Evolutionary conservation across 192 early-diverging fungal genomes (phyloP).

Genomic region (Coemansia sp.): DNA sequence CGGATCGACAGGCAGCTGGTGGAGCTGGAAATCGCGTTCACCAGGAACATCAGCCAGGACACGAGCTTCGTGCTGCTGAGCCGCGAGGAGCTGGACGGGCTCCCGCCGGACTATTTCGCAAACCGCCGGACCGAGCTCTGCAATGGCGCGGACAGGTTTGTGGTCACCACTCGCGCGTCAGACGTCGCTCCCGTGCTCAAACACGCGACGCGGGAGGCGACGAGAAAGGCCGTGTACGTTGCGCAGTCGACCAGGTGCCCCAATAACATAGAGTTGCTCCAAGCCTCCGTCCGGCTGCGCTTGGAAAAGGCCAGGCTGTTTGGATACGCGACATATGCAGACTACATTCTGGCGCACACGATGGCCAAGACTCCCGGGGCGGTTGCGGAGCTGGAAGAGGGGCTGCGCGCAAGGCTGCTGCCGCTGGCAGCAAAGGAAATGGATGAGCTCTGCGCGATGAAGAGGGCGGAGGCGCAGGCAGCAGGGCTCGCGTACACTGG

Average conservation of each 20-base stretch:
- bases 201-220: conserved; percentile 42
- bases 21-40: conserved; percentile 64
- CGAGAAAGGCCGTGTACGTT: conserved; percentile 42
- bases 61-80: conserved; percentile 44
- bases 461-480: conserved; percentile 41
- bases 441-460: conserved; percentile 55
- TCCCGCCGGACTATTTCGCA: conserved; percentile 63
- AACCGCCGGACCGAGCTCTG: conserved; percentile 46
- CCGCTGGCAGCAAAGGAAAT: conserved; percentile 58
- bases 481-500: conserved; percentile 48
- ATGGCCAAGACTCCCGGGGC: conserved; percentile 71
- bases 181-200: conserved; percentile 41
- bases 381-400: conserved; percentile 61
- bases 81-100: conserved; percentile 59
- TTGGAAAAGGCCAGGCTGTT: conserved; percentile 53
- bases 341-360: conserved; percentile 60
- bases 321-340: conserved; percentile 65
- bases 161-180: conserved; percentile 64
- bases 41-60: conserved; percentile 59
- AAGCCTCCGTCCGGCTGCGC: conserved; percentile 53
- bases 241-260: conserved; percentile 26
- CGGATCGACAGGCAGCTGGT: neutral
- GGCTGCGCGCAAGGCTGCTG: conserved; percentile 52
- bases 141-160: conserved; percentile 56
- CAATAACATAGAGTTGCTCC: conserved; percentile 55